Evolutionary conservation across 768 basidiomycete species (phyloP).

Genomic region (Chalciporus piperatus): DNA sequence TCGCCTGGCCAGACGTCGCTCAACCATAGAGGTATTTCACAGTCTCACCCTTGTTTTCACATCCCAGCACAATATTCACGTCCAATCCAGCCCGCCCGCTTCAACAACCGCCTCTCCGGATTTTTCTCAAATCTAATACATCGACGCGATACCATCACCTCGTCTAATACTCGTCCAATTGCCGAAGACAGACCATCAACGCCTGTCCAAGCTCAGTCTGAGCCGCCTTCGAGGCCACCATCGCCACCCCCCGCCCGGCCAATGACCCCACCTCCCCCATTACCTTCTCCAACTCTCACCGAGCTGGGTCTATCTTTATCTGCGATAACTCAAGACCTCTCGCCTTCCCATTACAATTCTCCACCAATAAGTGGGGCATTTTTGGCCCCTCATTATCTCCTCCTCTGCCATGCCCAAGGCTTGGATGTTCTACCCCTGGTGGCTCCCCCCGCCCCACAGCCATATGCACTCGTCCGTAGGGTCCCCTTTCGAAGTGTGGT

Average conservation of each 20-base stretch:
- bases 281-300: slow-evolving; percentile 66
- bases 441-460: slow-evolving; percentile 70
- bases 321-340: slow-evolving; percentile 62
- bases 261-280: slow-evolving; percentile 65
- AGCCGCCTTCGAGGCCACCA: slow-evolving; percentile 45
- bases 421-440: slow-evolving; percentile 79
- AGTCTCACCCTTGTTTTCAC: slow-evolving; percentile 3
- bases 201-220: slow-evolving; percentile 30
- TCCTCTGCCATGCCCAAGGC: slow-evolving; percentile 84
- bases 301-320: slow-evolving; percentile 76
- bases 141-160: slow-evolving; percentile 52
- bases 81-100: slow-evolving; percentile 43
- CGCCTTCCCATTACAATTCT: slow-evolving; percentile 73
- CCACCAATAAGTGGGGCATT: slow-evolving; percentile 80
- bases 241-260: slow-evolving; percentile 57
- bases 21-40: slow-evolving; percentile 53
- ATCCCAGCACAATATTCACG: slow-evolving; percentile 6
- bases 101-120: slow-evolving; percentile 77
- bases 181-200: slow-evolving; percentile 33
- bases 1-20: slow-evolving; percentile 45
- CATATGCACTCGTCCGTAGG: slow-evolving; percentile 79
- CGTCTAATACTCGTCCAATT: slow-evolving; percentile 26
- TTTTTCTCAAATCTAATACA: slow-evolving; percentile 80
- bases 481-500: slow-evolving; percentile 86
- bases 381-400: slow-evolving; percentile 74